These are phyloP conservation scores for Artomyces pyxidatus DNA, from an alignment of 768 basidiomycete species.

Conservation along the genomic window DNA sequence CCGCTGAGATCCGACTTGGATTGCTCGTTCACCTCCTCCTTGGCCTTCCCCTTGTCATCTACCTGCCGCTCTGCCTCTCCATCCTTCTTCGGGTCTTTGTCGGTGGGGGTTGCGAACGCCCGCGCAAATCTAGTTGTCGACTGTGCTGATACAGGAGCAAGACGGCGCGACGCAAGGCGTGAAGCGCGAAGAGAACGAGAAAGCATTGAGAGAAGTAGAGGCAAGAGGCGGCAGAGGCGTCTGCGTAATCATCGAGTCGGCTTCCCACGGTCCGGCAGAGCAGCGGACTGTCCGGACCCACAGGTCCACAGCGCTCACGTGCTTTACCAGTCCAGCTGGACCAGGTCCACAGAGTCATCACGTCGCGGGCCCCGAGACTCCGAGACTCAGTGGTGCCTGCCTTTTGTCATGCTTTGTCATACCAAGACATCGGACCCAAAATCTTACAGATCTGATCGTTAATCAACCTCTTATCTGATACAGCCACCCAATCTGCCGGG, in stretches of 20 bases:
- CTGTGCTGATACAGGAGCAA: not conserved
- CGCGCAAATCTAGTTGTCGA: constrained; percentile 1
- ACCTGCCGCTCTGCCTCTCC: constrained; percentile 1
- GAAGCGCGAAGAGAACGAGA: constrained; percentile 10
- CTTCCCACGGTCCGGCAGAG: no score
- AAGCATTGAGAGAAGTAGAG: constrained; percentile 10
- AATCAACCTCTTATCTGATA: no score
- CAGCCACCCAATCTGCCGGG: no score
- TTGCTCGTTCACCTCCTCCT: constrained; percentile 1
- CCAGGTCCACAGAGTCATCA: no score
- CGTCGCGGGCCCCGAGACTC: no score
- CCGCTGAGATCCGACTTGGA: constrained; percentile 18
- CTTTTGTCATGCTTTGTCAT: no score
- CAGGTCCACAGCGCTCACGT: no score
- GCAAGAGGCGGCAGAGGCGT: not conserved
- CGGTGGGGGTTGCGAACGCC: constrained; percentile 11
- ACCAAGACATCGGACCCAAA: no score
- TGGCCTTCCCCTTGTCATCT: constrained; percentile 3
- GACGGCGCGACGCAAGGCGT: constrained; percentile 11
- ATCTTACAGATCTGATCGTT: no score
- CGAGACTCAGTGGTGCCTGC: no score
- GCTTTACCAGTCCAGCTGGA: no score
- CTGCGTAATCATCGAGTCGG: not conserved
- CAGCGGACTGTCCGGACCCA: no score
- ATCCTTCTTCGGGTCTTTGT: constrained; percentile 1